Conservation (phyloP, 176 grass and related monocot species). For the Zea luxurians region DNA sequence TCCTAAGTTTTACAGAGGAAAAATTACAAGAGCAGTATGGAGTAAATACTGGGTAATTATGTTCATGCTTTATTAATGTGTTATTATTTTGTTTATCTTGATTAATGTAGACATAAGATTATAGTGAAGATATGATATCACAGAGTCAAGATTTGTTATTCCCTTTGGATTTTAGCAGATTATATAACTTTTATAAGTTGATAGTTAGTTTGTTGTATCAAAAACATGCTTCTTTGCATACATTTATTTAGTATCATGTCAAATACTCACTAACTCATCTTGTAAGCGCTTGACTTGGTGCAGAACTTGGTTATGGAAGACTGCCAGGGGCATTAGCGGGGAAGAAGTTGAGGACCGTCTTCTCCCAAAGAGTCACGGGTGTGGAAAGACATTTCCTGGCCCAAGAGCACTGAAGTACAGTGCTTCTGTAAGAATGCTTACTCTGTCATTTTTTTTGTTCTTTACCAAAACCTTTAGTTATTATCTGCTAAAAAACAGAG, state of each 20-base stretch:
- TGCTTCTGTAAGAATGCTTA: slow-evolving; percentile 46
- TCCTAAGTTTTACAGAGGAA: slow-evolving; percentile 69
- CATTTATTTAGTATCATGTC: slow-evolving; percentile 19
- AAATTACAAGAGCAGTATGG: slow-evolving; percentile 84
- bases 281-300: slow-evolving; percentile 11
- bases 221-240: neutral
- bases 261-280: neutral
- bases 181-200: slow-evolving; percentile 9
- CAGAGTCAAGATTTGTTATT: neutral
- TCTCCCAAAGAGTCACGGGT: slow-evolving; percentile 88
- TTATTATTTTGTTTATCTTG: slow-evolving; percentile 23
- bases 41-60: slow-evolving; percentile 78
- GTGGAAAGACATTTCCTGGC: slow-evolving; percentile 99
- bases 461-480: neutral
- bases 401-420: slow-evolving; percentile 68
- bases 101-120: too few relatives aligned
- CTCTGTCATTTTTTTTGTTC: slow-evolving; percentile 21
- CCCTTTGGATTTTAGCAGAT: neutral
- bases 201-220: neutral
- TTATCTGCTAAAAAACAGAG: neutral
- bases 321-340: slow-evolving; percentile 80
- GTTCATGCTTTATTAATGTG: slow-evolving; percentile 15
- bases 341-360: slow-evolving; percentile 92
- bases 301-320: slow-evolving; percentile 95
- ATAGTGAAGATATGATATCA: neutral